Conservation (phyloP, 495 filamentous ascomycete species). For the Neurospora tetrasperma region DNA sequence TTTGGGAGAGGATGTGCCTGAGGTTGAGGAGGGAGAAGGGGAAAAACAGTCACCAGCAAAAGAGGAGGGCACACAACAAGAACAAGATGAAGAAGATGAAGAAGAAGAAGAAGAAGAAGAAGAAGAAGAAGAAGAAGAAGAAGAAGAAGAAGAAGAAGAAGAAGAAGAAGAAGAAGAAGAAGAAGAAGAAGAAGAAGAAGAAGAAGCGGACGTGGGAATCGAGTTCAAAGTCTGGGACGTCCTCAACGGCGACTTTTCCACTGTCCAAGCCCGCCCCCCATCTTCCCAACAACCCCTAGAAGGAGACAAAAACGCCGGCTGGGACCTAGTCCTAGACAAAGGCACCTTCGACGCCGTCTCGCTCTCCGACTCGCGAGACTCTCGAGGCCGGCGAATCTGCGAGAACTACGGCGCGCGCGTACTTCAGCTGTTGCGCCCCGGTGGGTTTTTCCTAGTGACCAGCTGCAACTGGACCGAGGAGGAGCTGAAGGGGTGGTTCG, state of each 20-base stretch:
- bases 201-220: conserved; percentile 21
- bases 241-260: conserved; percentile 36
- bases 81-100: not conserved
- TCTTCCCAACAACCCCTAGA: not conserved
- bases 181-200: not conserved
- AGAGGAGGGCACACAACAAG: not conserved
- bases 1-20: conserved; percentile 8
- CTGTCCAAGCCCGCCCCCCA: conserved; percentile 1
- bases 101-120: not conserved
- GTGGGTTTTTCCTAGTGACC: conserved; percentile 72
- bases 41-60: not conserved
- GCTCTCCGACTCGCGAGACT: conserved; percentile 51
- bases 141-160: not conserved
- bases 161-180: conserved; percentile 6
- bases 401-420: conserved; percentile 66
- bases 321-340: conserved; percentile 89
- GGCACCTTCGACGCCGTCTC: conserved; percentile 94
- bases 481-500: conserved; percentile 73
- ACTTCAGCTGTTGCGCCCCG: conserved; percentile 50
- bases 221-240: conserved; percentile 73
- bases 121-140: not conserved
- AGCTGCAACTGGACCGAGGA: conserved; percentile 97
- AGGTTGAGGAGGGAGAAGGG: conserved; percentile 7
- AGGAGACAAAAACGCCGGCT: conserved; percentile 37
- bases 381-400: conserved; percentile 43